Conservation (phyloP, 1,284 basidiomycete genomes). For the Entoloma clypeatum region DNA sequence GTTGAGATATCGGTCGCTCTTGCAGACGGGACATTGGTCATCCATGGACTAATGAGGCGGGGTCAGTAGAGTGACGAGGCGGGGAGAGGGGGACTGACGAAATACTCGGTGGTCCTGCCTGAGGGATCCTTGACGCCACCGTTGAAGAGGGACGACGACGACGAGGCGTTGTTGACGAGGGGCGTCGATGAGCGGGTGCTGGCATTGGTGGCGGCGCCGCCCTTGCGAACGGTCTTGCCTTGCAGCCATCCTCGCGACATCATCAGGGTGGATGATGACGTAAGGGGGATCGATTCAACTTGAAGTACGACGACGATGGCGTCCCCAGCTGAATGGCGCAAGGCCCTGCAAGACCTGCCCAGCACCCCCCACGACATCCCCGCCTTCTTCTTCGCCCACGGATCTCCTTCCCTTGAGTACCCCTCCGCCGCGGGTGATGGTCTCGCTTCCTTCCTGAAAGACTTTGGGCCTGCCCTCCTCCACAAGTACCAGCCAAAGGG, state of each 20-base stretch:
- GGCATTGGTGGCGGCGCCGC: slow-evolving; percentile 43
- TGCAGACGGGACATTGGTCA: slow-evolving; percentile 97
- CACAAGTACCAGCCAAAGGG: slow-evolving; percentile 71
- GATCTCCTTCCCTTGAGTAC: slow-evolving; percentile 53
- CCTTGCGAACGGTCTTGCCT: slow-evolving; percentile 70
- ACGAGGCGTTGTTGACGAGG: slow-evolving; percentile 65
- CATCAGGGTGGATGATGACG: slow-evolving; percentile 24
- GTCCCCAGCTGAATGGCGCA: slow-evolving; percentile 41
- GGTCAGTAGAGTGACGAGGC: slow-evolving; percentile 6
- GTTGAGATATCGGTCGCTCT: slow-evolving; percentile 94
- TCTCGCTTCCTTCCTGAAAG: slow-evolving; percentile 56
- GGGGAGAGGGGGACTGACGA: slow-evolving; percentile 44
- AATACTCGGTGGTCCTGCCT: slow-evolving; percentile 74
- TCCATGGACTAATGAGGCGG: slow-evolving; percentile 72
- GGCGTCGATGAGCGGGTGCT: slow-evolving; percentile 62
- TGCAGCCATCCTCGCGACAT: slow-evolving; percentile 53
- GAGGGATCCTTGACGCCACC: slow-evolving; percentile 81
- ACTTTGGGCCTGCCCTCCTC: slow-evolving; percentile 65
- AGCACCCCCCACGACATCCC: slow-evolving; percentile 60
- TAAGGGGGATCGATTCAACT: slow-evolving; percentile 6
- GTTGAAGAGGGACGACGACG: slow-evolving; percentile 65
- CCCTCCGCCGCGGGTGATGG: slow-evolving; percentile 23
- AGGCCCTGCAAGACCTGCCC: slow-evolving; percentile 58
- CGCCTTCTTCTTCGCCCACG: slow-evolving; percentile 74
- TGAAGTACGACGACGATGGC: too few relatives aligned